Evolutionary conservation across 441 rosid species (phyloP).

Genomic region (Adansonia gregorii): DNA sequence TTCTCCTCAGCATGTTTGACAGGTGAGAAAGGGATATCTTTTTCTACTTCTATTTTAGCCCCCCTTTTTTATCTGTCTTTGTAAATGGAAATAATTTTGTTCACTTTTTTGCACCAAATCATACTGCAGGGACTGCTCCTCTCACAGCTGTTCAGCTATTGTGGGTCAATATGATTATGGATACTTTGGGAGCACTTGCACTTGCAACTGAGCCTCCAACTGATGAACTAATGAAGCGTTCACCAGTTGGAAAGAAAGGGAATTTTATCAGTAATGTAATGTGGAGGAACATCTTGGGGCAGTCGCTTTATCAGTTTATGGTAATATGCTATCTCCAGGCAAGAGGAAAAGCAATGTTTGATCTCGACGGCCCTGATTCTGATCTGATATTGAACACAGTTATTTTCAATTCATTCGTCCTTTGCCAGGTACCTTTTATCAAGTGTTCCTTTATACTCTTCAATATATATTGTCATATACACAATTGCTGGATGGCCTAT

Average conservation of each 20-base stretch:
- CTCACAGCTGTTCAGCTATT: constrained; percentile 72
- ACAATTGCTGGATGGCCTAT: not conserved
- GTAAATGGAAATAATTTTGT: not conserved
- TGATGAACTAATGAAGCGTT: constrained; percentile 55
- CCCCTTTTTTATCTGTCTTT: not conserved
- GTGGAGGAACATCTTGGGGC: constrained; percentile 74
- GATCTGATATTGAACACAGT: constrained; percentile 53
- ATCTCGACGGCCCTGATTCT: constrained; percentile 51
- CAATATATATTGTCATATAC: not conserved
- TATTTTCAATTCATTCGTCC: constrained; percentile 68
- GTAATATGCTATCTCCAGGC: constrained; percentile 60
- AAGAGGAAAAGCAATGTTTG: constrained; percentile 49
- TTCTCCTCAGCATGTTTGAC: too few species aligned
- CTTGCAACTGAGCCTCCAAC: constrained; percentile 70
- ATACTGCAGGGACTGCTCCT: constrained; percentile 57
- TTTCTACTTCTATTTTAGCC: constrained; percentile 13
- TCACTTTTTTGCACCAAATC: constrained; percentile 16
- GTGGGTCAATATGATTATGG: constrained; percentile 82
- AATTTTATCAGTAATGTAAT: constrained; percentile 65
- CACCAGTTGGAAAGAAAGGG: constrained; percentile 62
- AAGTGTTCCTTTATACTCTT: not conserved
- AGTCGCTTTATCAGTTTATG: constrained; percentile 58
- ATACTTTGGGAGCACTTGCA: constrained; percentile 72
- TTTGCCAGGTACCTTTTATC: constrained; percentile 62
- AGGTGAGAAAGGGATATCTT: constrained; percentile 43